These are phyloP conservation scores for Suzukiozyma palmioleophila DNA, from an alignment of 1,139 yeast genomes.

Conservation along the genomic window DNA sequence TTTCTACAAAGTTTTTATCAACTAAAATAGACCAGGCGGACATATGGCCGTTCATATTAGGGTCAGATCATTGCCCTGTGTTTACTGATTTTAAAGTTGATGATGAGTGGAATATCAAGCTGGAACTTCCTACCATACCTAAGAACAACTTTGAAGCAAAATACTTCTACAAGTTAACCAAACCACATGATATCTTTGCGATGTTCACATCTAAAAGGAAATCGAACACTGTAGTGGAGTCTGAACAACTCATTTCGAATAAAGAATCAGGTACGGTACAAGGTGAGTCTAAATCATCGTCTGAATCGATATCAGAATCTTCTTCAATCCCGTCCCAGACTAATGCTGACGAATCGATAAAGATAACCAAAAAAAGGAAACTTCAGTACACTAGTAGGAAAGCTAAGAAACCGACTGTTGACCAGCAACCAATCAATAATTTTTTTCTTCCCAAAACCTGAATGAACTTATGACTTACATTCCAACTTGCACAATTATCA, in stretches of 20 bases:
- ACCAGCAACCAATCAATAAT: slow-evolving; percentile 14
- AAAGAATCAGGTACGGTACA: too few species aligned
- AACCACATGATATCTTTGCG: slow-evolving; percentile 48
- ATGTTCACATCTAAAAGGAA: slow-evolving; percentile 30
- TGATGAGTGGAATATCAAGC: slow-evolving; percentile 2
- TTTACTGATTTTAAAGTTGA: slow-evolving; percentile 56
- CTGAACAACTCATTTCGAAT: too few species aligned
- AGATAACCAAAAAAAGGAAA: slow-evolving; percentile 6
- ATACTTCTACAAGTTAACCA: slow-evolving; percentile 42
- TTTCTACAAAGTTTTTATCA: slow-evolving; percentile 39
- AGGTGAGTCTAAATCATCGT: slow-evolving; percentile 2
- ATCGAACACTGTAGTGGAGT: too few species aligned
- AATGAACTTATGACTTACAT: background rate
- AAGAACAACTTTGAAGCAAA: slow-evolving; percentile 55
- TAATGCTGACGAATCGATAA: background rate
- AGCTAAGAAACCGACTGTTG: slow-evolving; percentile 6
- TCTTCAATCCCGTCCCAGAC: background rate
- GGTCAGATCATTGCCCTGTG: slow-evolving; percentile 95
- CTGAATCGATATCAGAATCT: background rate
- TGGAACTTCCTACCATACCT: slow-evolving; percentile 3
- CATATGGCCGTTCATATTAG: slow-evolving; percentile 66
- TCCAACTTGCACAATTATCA: background rate
- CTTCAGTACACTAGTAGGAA: slow-evolving; percentile 14
- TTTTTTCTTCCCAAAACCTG: slow-evolving; percentile 10
- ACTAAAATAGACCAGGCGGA: slow-evolving; percentile 43